Evolutionary conservation across 2,329 filamentous ascomycete genomes (phyloP).

Genomic region (Pseudogymnoascus verrucosus): DNA sequence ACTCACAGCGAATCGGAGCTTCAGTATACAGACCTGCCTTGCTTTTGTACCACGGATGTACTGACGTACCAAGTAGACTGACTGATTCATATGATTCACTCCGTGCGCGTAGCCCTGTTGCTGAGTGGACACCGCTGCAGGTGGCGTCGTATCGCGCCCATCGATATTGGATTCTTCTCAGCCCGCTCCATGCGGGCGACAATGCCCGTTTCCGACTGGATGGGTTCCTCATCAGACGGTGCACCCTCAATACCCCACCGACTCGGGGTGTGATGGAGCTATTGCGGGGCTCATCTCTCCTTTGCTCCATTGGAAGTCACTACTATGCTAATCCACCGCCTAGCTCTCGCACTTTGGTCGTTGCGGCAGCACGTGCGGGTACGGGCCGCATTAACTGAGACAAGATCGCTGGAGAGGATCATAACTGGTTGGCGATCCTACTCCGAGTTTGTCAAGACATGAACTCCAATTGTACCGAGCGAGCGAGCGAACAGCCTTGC

Average conservation of each 20-base stretch:
- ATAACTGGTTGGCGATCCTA: neutral
- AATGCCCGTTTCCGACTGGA: neutral
- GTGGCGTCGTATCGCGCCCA: neutral
- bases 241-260: neutral
- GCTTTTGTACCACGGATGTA: neutral
- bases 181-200: neutral
- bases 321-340: neutral
- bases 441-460: neutral
- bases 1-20: neutral
- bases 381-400: constrained; percentile 2
- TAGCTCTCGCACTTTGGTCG: neutral
- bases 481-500: neutral
- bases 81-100: neutral
- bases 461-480: neutral
- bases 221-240: neutral
- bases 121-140: neutral
- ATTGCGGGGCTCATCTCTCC: neutral
- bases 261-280: neutral
- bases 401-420: neutral
- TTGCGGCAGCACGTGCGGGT: constrained; percentile 4
- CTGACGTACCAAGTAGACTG: neutral
- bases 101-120: neutral
- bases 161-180: neutral
- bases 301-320: neutral
- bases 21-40: neutral